These are phyloP conservation scores for Akanthomyces dipterigenus DNA, from an alignment of 2,329 filamentous ascomycete genomes.

Conservation along the genomic window DNA sequence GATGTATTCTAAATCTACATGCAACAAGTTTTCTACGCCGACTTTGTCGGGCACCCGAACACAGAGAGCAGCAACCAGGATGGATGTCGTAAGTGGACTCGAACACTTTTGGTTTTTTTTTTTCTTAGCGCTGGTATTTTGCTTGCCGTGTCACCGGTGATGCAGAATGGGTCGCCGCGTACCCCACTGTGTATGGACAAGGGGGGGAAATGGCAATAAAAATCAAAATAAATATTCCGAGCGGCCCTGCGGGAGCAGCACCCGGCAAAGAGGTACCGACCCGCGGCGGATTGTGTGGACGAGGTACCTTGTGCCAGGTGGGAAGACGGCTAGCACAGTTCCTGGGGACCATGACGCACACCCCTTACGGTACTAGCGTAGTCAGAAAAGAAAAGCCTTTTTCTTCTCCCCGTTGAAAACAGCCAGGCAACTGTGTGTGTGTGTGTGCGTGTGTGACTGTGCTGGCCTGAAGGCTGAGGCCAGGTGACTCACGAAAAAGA, in stretches of 20 bases:
- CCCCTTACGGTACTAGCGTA: background rate
- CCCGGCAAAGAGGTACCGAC: background rate
- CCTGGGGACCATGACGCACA: background rate
- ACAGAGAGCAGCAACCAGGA: background rate
- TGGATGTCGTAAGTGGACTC: background rate
- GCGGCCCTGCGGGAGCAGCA: background rate
- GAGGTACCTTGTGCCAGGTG: background rate
- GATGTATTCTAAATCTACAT: background rate
- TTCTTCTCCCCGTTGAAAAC: background rate
- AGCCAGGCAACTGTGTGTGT: background rate
- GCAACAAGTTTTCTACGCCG: background rate
- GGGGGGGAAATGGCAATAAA: background rate
- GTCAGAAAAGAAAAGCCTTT: background rate
- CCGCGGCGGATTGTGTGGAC: background rate
- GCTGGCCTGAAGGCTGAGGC: background rate
- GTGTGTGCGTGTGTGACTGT: background rate
- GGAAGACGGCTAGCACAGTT: background rate
- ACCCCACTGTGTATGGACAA: background rate
- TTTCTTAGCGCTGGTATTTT: background rate
- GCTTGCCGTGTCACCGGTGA: slow-evolving; percentile 9
- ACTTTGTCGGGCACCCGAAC: background rate
- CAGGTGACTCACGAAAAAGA: slow-evolving; percentile 5
- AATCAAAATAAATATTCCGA: background rate
- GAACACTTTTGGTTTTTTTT: background rate
- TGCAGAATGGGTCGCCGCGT: slow-evolving; percentile 3